Conservation (phyloP, 1,139 yeast genomes). For the Sugiyamaella grinbergsii region DNA sequence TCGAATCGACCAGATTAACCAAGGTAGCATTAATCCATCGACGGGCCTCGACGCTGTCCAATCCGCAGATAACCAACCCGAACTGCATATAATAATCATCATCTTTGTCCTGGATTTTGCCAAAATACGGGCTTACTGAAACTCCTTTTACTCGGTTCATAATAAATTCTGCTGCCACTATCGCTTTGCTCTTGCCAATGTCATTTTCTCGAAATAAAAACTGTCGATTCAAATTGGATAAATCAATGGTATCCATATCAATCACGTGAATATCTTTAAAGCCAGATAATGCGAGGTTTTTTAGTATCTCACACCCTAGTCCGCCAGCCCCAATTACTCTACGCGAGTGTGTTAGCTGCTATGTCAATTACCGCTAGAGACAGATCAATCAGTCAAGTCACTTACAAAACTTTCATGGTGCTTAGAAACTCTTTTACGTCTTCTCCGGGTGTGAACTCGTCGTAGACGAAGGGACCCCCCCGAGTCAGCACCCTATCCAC, state of each 20-base stretch:
- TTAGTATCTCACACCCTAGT: slow-evolving; percentile 88
- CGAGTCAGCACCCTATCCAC: slow-evolving; percentile 38
- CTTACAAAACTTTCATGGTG: slow-evolving; percentile 42
- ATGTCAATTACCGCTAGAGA: not conserved
- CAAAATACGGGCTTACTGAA: slow-evolving; percentile 58
- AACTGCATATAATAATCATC: slow-evolving; percentile 68
- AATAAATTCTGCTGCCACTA: slow-evolving; percentile 70
- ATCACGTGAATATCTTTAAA: slow-evolving; percentile 75
- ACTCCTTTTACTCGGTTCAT: slow-evolving; percentile 51
- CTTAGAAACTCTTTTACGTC: slow-evolving; percentile 38
- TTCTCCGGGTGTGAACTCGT: slow-evolving; percentile 43
- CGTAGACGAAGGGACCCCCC: slow-evolving; percentile 45
- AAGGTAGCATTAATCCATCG: slow-evolving; percentile 86
- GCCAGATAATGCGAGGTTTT: slow-evolving; percentile 78
- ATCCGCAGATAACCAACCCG: slow-evolving; percentile 77
- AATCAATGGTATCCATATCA: slow-evolving; percentile 94
- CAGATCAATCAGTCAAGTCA: not conserved
- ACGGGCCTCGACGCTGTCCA: slow-evolving; percentile 88
- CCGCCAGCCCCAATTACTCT: slow-evolving; percentile 87
- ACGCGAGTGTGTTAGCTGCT: not conserved
- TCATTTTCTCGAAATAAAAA: slow-evolving; percentile 74
- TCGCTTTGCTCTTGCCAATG: slow-evolving; percentile 80
- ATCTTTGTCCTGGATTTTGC: slow-evolving; percentile 72
- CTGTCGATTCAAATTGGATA: slow-evolving; percentile 88
- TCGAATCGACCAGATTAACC: slow-evolving; percentile 58